A percentile compares a stretch with the other conserved stretches of the same genome.
phyloP scores from a whole-genome alignment of 2,329 filamentous ascomycete genomes.

The Exophiala aquamarina region DNA sequence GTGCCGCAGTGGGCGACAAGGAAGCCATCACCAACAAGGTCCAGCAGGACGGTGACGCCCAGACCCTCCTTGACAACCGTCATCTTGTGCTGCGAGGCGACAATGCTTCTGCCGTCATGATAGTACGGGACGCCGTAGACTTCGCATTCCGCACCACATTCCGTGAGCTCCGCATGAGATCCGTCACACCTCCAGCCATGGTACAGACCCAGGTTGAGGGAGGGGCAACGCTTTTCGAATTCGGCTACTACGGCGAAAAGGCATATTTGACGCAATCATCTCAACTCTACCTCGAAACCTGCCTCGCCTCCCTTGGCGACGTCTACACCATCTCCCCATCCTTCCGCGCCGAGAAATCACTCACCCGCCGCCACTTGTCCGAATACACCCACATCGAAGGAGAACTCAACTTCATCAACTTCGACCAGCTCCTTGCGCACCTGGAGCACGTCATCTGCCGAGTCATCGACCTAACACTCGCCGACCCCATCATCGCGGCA shows the following conservation, averaged over 20 bases:
- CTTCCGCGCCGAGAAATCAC: conserved; percentile 94
- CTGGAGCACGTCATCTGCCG: conserved; percentile 85
- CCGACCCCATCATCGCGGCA: conserved; percentile 69
- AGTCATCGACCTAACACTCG: conserved; percentile 75
- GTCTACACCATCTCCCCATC: conserved; percentile 99
- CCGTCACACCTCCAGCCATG: conserved; percentile 85
- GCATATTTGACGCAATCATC: conserved; percentile 96
- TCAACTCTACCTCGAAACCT: conserved; percentile 96
- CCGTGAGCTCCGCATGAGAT: conserved; percentile 72
- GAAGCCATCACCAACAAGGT: conserved; percentile 88
- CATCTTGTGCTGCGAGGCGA: conserved; percentile 86
- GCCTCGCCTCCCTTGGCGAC: conserved; percentile 83
- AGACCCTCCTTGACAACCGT: conserved; percentile 75
- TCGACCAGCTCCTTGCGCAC: conserved; percentile 82
- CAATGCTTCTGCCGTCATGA: conserved; percentile 79
- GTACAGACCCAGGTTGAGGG: conserved; percentile 96
- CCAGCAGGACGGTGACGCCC: conserved; percentile 65
- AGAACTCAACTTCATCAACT: conserved; percentile 93
- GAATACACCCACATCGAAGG: conserved; percentile 98
- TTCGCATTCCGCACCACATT: conserved; percentile 78
- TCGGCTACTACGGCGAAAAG: conserved; percentile 84
- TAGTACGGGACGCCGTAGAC: conserved; percentile 78
- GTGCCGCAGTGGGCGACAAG: conserved; percentile 77
- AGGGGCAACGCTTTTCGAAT: conserved; percentile 84
- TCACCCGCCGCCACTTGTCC: conserved; percentile 89